Evolutionary conservation across 177 flowering plant genomes (phyloP), one percentile per base, ranked within the genome.

Genomic region (Vitis hybrid): DNA sequence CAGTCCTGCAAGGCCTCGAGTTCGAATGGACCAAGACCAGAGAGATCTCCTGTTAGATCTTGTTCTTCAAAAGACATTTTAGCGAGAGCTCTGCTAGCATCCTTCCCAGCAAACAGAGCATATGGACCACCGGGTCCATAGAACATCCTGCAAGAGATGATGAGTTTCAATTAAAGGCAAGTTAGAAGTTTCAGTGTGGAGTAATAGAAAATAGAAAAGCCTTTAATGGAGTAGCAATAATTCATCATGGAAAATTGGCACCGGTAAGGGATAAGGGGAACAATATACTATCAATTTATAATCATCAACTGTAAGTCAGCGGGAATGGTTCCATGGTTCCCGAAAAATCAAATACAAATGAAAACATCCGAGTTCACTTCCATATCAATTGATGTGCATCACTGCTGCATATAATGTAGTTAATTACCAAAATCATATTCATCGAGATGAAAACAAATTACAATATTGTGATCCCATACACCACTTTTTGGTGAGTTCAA

Each of bases 81-180:
- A 47, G 99, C 99, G 44, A 96, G 95, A 68, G 99, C 99, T 81
- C 97, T 80, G 74, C 98, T 94, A 3, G 99, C 99, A 76, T 96
- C 99, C 73, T 92, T 96, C 54, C 98, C 99, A 1, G 99, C 91
- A 65, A 96, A 96, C 65, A 96, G 72, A 10, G 97, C 97, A 81
- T 96, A 96, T 31, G 98, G 98, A 15, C 99, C 99, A 17, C 99
- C 99, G 10, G 99, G 99, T 77, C 99, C 99, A 73, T 96, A 96
- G 70, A 96, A 96, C 91, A 90, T 88, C 79, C 98, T 96, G 89
- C 79, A 84, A 70, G 14, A 18, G 38, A 59, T 31, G 49, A 66
- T 61, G 12, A 47, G 47, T 38, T 10, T 31, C 15, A 19, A 4
- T 31, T 2, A 3, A 54, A 7, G 38, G 15, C 33, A 64, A 50